These are phyloP conservation scores for Apophysomyces sp. DNA, from an alignment of 371 early-diverging fungal genomes.

Conservation along the genomic window DNA sequence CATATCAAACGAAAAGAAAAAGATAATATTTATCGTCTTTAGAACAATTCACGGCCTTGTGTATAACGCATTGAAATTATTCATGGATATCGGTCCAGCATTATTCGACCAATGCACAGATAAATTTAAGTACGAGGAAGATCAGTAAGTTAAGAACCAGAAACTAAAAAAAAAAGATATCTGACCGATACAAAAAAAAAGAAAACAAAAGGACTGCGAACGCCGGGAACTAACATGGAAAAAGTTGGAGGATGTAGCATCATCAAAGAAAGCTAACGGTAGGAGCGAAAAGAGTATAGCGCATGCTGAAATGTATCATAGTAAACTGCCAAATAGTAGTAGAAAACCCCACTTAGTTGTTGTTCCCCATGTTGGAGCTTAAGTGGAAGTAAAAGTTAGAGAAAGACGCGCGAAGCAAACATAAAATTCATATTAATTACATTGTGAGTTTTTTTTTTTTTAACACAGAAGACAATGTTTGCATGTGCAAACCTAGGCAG, in stretches of 20 bases:
- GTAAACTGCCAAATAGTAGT: neutral
- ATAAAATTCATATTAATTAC: too few species aligned
- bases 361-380: neutral
- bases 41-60: slow-evolving; percentile 94
- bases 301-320: neutral
- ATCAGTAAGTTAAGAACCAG: neutral
- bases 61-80: slow-evolving; percentile 90
- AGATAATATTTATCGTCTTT: neutral
- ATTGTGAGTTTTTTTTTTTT: too few species aligned
- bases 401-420: too few species aligned
- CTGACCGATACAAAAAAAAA: neutral
- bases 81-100: slow-evolving; percentile 90
- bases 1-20: neutral
- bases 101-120: slow-evolving; percentile 89
- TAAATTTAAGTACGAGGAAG: slow-evolving; percentile 48
- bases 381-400: too few species aligned
- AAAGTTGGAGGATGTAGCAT: neutral
- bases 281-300: neutral
- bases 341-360: neutral
- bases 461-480: too few species aligned
- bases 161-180: neutral
- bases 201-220: neutral
- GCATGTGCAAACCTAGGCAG: too few species aligned
- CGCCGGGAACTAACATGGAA: neutral
- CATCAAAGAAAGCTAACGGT: neutral